phyloP scores from a whole-genome alignment of 169 alveolate genomes.

The Plasmodium gonderi region DNA sequence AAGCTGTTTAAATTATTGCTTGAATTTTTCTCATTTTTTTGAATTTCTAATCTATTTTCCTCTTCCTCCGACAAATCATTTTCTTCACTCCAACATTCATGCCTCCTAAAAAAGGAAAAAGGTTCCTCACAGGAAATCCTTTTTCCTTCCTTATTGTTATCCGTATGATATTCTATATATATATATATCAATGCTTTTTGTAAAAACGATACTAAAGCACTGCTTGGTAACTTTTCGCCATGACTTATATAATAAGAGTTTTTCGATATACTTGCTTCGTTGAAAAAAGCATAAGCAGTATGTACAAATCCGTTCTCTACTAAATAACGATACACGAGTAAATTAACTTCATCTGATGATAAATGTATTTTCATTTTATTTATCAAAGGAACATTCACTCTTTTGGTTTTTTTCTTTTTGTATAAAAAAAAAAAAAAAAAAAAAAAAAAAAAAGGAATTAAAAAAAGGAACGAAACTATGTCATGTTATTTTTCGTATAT shows the following conservation, averaged over 20 bases:
- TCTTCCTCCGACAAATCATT: slow-evolving; percentile 74
- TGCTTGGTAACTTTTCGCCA: slow-evolving; percentile 89
- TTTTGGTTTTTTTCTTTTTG: slow-evolving; percentile 8
- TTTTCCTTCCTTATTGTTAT: slow-evolving; percentile 83
- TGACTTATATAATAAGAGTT: slow-evolving; percentile 88
- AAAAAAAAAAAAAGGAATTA: not conserved
- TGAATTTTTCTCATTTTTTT: slow-evolving; percentile 4
- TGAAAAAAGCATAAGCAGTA: slow-evolving; percentile 88
- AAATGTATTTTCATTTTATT: slow-evolving; percentile 87
- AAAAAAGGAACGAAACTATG: not conserved
- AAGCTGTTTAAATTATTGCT: slow-evolving; percentile 43
- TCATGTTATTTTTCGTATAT: not conserved
- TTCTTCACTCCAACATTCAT: slow-evolving; percentile 86
- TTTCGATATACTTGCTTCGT: slow-evolving; percentile 86
- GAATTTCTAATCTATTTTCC: slow-evolving; percentile 25
- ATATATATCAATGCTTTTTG: slow-evolving; percentile 91
- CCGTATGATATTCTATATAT: slow-evolving; percentile 90
- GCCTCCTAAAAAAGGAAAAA: slow-evolving; percentile 88
- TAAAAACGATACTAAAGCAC: slow-evolving; percentile 89
- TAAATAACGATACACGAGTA: slow-evolving; percentile 89
- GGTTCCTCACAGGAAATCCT: slow-evolving; percentile 88
- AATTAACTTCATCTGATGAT: slow-evolving; percentile 91
- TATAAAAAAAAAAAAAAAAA: not conserved
- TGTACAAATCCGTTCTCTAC: slow-evolving; percentile 91
- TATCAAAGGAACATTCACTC: slow-evolving; percentile 4